Evolutionary conservation across 169 alveolate species (phyloP).

Genomic region (Plasmodium adleri): DNA sequence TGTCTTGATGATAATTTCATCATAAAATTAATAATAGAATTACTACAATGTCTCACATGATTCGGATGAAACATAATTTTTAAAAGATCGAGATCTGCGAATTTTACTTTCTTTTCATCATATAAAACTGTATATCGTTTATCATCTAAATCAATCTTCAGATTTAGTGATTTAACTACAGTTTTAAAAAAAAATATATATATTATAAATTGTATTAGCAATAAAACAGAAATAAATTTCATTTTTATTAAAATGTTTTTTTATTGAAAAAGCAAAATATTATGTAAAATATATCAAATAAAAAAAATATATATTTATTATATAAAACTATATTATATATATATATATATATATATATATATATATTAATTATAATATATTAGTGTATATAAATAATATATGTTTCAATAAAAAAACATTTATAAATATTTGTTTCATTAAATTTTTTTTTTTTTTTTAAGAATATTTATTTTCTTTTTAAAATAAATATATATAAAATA

Average conservation of each 20-base stretch:
- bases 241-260: background rate
- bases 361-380: no score
- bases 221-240: slow-evolving; percentile 9
- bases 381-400: no score
- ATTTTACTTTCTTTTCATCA: slow-evolving; percentile 25
- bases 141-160: slow-evolving; percentile 22
- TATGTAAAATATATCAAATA: no score
- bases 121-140: slow-evolving; percentile 17
- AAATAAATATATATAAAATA: no score
- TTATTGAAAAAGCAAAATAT: no score
- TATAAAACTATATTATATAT: no score
- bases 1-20: slow-evolving; percentile 7
- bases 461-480: no score
- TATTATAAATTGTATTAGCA: background rate
- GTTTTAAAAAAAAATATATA: slow-evolving; percentile 1
- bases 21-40: slow-evolving; percentile 11
- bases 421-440: no score
- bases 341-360: no score
- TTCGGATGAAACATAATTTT: slow-evolving; percentile 41
- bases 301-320: no score
- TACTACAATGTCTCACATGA: slow-evolving; percentile 45
- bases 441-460: no score
- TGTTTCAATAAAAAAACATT: no score
- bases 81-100: slow-evolving; percentile 28
- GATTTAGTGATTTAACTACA: slow-evolving; percentile 22